Conservation (phyloP, 2,329 filamentous ascomycete genomes). For the Microcyclosporella mali region DNA sequence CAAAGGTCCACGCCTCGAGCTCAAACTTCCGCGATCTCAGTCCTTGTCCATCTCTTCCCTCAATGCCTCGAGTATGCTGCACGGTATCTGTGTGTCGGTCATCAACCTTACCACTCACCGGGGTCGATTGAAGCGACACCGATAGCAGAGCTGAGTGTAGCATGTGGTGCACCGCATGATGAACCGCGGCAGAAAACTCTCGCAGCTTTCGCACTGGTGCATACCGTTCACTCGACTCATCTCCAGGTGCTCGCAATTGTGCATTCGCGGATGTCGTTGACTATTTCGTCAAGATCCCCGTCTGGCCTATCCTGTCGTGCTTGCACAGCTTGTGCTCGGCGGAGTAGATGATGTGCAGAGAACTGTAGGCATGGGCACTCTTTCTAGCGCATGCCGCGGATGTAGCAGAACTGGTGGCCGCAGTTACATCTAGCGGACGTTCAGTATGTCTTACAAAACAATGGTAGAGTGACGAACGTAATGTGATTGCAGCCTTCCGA, state of each 20-base stretch:
- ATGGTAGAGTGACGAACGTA: constrained; percentile 3
- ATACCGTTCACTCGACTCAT: neutral
- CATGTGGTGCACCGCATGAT: constrained; percentile 2
- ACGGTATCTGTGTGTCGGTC: too few relatives aligned
- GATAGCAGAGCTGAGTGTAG: constrained; percentile 1
- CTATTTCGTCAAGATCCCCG: neutral
- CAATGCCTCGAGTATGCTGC: too few relatives aligned
- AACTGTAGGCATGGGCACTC: constrained; percentile 6
- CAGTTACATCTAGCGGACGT: constrained; percentile 5
- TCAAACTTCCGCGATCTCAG: too few relatives aligned
- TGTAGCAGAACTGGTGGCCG: constrained; percentile 11
- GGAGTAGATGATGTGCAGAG: constrained; percentile 1
- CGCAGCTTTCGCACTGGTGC: constrained; percentile 3
- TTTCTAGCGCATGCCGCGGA: constrained; percentile 6
- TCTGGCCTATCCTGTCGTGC: neutral
- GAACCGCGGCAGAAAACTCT: neutral
- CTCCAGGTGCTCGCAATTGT: neutral
- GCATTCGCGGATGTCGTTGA: neutral
- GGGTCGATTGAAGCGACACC: constrained; percentile 2
- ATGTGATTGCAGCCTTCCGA: constrained; percentile 12
- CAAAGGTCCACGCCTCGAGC: too few relatives aligned
- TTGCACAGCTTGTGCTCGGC: neutral
- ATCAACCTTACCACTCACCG: too few relatives aligned
- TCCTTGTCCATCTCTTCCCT: too few relatives aligned
- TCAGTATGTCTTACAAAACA: neutral